Percentiles rank a stretch among this genome's conserved stretches.
These are phyloP conservation scores for Leucocoprinus birnbaumii DNA, from an alignment of 768 basidiomycete genomes.

Conservation along the genomic window DNA sequence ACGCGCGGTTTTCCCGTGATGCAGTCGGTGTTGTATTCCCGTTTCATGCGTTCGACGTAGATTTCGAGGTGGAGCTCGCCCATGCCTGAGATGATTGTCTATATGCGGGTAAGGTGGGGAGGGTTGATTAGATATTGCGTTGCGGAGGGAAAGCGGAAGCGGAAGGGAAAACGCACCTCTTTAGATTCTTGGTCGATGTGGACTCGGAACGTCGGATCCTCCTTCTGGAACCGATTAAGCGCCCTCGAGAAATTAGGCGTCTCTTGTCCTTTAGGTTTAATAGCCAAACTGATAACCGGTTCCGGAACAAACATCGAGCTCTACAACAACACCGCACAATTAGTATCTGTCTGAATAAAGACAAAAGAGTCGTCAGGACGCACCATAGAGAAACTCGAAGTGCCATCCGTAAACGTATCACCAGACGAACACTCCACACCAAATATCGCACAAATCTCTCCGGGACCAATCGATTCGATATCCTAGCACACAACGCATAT, in stretches of 20 bases:
- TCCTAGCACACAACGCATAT: slow-evolving; percentile 60
- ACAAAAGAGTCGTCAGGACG: slow-evolving; percentile 18
- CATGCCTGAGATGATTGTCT: slow-evolving; percentile 99
- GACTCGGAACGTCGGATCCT: slow-evolving; percentile 98
- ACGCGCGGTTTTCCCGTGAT: slow-evolving; percentile 95
- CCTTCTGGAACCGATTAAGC: slow-evolving; percentile 95
- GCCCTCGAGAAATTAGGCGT: slow-evolving; percentile 97
- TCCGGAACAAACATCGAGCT: slow-evolving; percentile 99
- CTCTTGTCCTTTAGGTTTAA: slow-evolving; percentile 90
- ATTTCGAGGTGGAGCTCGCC: slow-evolving; percentile 98
- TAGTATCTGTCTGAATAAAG: slow-evolving; percentile 2
- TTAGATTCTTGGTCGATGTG: slow-evolving; percentile 93
- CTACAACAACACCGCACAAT: slow-evolving; percentile 42
- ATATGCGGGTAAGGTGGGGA: background rate
- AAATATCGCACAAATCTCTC: slow-evolving; percentile 99
- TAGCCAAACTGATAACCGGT: slow-evolving; percentile 93
- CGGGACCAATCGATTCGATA: slow-evolving; percentile 89
- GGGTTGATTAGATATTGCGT: background rate
- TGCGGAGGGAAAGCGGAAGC: background rate
- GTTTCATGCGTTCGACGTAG: slow-evolving; percentile 98
- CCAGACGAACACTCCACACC: slow-evolving; percentile 98
- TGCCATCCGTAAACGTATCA: slow-evolving; percentile 95
- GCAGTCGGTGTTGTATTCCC: slow-evolving; percentile 94
- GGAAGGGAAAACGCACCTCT: slow-evolving; percentile 56
- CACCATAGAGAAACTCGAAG: slow-evolving; percentile 91